These are phyloP conservation scores for Selenicereus undatus DNA, from an alignment of 148 eudicot genomes.

Conservation along the genomic window DNA sequence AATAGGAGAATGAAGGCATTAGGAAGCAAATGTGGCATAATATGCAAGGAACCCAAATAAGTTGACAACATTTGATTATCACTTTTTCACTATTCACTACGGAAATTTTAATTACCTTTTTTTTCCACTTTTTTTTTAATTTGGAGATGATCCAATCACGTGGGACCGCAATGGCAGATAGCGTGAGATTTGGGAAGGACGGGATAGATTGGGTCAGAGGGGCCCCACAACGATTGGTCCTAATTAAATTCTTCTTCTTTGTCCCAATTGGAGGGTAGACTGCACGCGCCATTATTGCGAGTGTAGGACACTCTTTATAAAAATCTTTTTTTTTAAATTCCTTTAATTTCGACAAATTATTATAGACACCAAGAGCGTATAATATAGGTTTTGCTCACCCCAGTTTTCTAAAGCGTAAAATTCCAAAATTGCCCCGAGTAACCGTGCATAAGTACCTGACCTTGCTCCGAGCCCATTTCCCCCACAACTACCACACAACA, in stretches of 20 bases:
- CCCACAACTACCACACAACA: neutral
- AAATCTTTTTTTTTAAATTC: neutral
- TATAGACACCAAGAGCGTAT: no score
- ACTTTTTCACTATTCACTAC: neutral
- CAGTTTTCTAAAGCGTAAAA: no score
- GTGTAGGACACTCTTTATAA: neutral
- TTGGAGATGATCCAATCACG: constrained; percentile 19
- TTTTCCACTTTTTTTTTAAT: neutral
- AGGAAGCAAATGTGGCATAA: neutral
- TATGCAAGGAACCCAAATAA: neutral
- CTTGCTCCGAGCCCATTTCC: constrained; percentile 32
- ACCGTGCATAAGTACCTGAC: constrained; percentile 52
- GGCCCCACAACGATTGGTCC: constrained; percentile 23
- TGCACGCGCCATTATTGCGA: constrained; percentile 24
- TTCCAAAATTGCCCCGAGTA: constrained; percentile 33
- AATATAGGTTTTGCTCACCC: no score
- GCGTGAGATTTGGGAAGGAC: constrained; percentile 26
- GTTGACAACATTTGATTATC: neutral
- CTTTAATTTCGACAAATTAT: no score
- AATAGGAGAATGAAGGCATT: neutral
- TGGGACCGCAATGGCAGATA: constrained; percentile 29
- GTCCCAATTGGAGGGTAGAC: constrained; percentile 9
- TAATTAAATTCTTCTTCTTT: neutral
- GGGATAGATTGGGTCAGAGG: neutral
- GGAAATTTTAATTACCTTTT: neutral